Evolutionary conservation across 2,329 filamentous ascomycete species (phyloP).

Genomic region (Trichophyton simii): DNA sequence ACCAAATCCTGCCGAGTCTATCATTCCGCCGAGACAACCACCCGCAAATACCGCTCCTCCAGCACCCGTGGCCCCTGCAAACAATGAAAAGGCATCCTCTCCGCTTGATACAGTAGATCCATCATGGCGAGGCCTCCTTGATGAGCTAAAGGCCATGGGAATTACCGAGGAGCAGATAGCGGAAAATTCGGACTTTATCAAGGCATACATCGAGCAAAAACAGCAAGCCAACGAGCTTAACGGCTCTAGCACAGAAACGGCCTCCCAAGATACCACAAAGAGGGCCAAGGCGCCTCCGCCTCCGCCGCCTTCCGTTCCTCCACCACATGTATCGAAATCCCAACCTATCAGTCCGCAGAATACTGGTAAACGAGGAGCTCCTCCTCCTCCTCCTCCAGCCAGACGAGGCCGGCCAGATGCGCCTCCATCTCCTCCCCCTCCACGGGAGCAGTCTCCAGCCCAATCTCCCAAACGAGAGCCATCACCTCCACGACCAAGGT

Average conservation of each 20-base stretch:
- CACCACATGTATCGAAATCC: slow-evolving; percentile 28
- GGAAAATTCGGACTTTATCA: slow-evolving; percentile 56
- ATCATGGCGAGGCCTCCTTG: slow-evolving; percentile 47
- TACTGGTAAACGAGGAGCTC: slow-evolving; percentile 49
- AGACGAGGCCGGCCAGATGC: slow-evolving; percentile 34
- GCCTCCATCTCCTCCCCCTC: slow-evolving; percentile 19
- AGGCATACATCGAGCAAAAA: slow-evolving; percentile 52
- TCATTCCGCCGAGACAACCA: slow-evolving; percentile 33
- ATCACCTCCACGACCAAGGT: slow-evolving; percentile 58
- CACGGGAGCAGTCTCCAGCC: slow-evolving; percentile 41
- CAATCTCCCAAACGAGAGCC: slow-evolving; percentile 54
- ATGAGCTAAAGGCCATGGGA: slow-evolving; percentile 51
- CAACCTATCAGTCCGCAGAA: slow-evolving; percentile 47
- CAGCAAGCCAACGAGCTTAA: slow-evolving; percentile 35
- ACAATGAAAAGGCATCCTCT: slow-evolving; percentile 21
- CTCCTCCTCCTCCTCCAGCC: slow-evolving; percentile 46
- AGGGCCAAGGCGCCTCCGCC: slow-evolving; percentile 47
- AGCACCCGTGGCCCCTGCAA: slow-evolving; percentile 21
- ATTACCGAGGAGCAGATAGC: slow-evolving; percentile 57
- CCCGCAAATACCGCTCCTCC: slow-evolving; percentile 11
- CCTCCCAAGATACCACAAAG: slow-evolving; percentile 34
- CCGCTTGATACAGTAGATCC: slow-evolving; percentile 50
- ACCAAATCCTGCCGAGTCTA: slow-evolving; percentile 30
- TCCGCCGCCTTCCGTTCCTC: slow-evolving; percentile 47
- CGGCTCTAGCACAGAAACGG: slow-evolving; percentile 24